phyloP scores from a whole-genome alignment of 176 grass and related monocot genomes.

The Oryza meridionalis region DNA sequence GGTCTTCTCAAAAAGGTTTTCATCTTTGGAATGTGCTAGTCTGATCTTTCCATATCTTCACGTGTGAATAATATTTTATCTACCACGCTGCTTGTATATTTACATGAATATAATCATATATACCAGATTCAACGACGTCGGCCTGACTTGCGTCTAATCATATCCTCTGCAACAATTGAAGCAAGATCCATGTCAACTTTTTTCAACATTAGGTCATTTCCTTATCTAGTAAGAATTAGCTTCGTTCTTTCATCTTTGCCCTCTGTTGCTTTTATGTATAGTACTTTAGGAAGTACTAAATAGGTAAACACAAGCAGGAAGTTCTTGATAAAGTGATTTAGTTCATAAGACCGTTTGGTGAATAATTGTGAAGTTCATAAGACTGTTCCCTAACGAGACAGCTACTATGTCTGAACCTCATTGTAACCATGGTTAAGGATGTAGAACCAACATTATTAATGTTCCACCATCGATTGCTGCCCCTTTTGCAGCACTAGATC shows the following conservation, averaged over 20 bases:
- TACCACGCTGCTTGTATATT: neutral
- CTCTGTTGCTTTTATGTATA: conserved; percentile 18
- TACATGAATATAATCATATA: conserved; percentile 32
- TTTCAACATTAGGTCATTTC: conserved; percentile 77
- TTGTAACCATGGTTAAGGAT: neutral
- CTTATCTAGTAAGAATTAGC: conserved; percentile 46
- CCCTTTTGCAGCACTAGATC: neutral
- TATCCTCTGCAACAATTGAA: conserved; percentile 99
- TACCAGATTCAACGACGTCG: conserved; percentile 83
- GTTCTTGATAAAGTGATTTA: conserved; percentile 14
- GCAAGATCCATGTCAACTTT: conserved; percentile 95
- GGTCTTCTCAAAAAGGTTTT: conserved; percentile 95
- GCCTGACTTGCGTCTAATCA: conserved; percentile 76
- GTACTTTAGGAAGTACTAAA: conserved; percentile 10
- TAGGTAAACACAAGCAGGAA: neutral
- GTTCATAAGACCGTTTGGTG: neutral
- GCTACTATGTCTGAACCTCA: neutral
- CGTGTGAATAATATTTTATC: conserved; percentile 35
- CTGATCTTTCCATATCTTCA: conserved; percentile 13
- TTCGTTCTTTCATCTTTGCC: conserved; percentile 25
- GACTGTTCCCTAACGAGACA: neutral
- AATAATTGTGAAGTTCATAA: neutral
- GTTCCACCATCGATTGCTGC: neutral
- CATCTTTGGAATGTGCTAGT: conserved; percentile 20
- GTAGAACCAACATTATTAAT: neutral